A percentile compares a stretch with the other conserved stretches of the same genome.
Conservation (phyloP, 768 basidiomycete species). For the Mycena chlorophos region DNA sequence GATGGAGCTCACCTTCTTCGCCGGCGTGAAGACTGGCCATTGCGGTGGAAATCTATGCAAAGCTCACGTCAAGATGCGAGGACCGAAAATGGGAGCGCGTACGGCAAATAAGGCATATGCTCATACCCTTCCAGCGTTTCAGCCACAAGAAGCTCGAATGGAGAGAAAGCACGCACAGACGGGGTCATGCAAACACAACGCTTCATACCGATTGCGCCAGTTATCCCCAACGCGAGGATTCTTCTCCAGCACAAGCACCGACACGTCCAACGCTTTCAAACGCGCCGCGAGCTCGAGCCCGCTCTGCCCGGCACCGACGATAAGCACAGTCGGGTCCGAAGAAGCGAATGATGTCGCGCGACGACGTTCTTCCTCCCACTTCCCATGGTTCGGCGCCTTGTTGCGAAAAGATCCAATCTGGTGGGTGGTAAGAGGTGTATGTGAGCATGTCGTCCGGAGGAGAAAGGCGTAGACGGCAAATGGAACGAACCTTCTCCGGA, state of each 20-base stretch:
- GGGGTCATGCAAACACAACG: conserved; percentile 55
- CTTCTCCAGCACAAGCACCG: conserved; percentile 58
- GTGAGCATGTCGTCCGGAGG: not conserved
- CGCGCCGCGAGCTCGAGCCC: conserved; percentile 67
- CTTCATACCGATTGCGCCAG: conserved; percentile 63
- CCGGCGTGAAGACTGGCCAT: conserved; percentile 62
- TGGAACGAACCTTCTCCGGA: conserved; percentile 45
- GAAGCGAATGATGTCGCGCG: conserved; percentile 47
- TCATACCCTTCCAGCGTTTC: conserved; percentile 33
- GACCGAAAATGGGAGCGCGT: conserved; percentile 22
- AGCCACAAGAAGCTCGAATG: conserved; percentile 11
- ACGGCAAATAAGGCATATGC: conserved; percentile 58
- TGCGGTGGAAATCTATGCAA: conserved; percentile 51
- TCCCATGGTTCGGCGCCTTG: conserved; percentile 46
- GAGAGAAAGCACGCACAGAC: conserved; percentile 39
- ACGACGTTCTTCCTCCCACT: conserved; percentile 52
- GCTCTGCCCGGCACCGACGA: conserved; percentile 67
- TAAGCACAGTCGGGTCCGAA: conserved; percentile 57
- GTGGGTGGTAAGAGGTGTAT: too few relatives aligned
- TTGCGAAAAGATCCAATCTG: conserved; percentile 45
- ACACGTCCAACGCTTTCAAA: conserved; percentile 59
- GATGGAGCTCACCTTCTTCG: conserved; percentile 41
- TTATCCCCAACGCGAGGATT: conserved; percentile 57
- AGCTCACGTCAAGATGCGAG: not conserved
- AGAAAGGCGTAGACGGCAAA: too few relatives aligned